phyloP scores from a whole-genome alignment of 129 eudicot genomes.

The carrot (Daucus carota) region DH1_v3.0 NC_030383.2:62117501-62118000 shows the following conservation, averaged over 20 bases:
- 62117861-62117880: constrained; percentile 61
- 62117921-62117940: not conserved
- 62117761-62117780: not conserved
- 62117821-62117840: constrained; percentile 52
- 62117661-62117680: not conserved
- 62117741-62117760: not conserved
- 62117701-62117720: too few relatives aligned
- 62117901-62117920: constrained; percentile 56
- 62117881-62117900: constrained; percentile 60
- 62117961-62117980: too few relatives aligned
- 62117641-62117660: not conserved
- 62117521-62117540: not conserved
- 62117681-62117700: too few relatives aligned
- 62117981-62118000: too few relatives aligned
- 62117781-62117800: constrained; percentile 39
- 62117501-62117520: too few relatives aligned
- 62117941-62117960: not conserved
- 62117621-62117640: not conserved
- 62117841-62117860: constrained; percentile 66
- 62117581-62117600: not conserved
- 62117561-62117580: not conserved
- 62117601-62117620: not conserved
- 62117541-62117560: not conserved
- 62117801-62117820: constrained; percentile 69
- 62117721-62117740: not conserved